Base-by-base conservation (phyloP, 495 filamentous ascomycete species). In the Penicillium pancosmium region DNA sequence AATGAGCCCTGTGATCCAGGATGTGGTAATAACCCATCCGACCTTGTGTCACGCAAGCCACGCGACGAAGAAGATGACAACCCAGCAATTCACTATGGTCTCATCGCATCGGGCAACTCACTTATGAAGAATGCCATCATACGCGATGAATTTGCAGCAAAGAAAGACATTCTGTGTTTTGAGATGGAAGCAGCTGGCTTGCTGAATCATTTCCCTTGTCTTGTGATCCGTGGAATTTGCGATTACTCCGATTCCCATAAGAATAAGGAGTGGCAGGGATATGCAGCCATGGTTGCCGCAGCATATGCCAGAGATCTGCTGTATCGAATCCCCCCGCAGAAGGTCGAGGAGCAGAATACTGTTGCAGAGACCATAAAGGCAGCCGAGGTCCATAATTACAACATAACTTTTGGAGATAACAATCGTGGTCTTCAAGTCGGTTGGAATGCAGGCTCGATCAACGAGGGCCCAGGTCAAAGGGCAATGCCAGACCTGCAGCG, bases 191-290 rank as follows among this genome's bases (percentile, higher is more conserved):
- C 55, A 35, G 48, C 55, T 19, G 55, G 55, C 2, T 35, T 57
- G 0, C 44, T 57, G 49, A 23, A 56, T 18, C 1, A 52, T 13
- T 57, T 57, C n/a, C 55, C 55, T 11, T 57, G 55, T 35, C 11
- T 57, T 1, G 49, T 57, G 8, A 52, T 72, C 11, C 55, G 65
- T 21, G 68, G 69, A 2, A 62, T 72, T n/a, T 67, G 65, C 34
- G 68, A 72, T 35, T 70, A 68, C 55, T 43, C 64, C 7, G 69
- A 72, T 46, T 65, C 64, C 2, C 63, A 63, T n/a, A 72, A 68
- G 52, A 67, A 70, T 25, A 57, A 68, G 18, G 35, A 31, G 2
- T 72, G 68, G 69, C 68, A 72, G 40, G 31, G 34, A 23, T 70
- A 70, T 53, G 69, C 68, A 1, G 69, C 68, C 0, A 60, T 63